These are phyloP conservation scores for Globisporangium emineosum DNA, from an alignment of 352 stramenopile species.

Conservation along the genomic window DNA sequence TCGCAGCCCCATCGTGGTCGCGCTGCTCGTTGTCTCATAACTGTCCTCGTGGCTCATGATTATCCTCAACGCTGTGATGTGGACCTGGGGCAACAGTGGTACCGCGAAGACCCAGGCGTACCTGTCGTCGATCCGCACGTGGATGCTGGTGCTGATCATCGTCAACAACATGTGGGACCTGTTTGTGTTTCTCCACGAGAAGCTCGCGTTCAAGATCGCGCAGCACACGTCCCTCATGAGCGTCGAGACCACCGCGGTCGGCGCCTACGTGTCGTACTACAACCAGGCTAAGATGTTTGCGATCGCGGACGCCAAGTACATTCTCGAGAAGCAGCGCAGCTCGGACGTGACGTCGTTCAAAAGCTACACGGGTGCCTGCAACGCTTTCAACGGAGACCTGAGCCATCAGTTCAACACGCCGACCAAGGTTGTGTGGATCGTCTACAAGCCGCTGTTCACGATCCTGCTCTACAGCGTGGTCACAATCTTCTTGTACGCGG, in stretches of 20 bases:
- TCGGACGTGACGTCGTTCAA: slow-evolving; percentile 21
- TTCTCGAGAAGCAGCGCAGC: slow-evolving; percentile 16
- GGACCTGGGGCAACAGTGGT: slow-evolving; percentile 17
- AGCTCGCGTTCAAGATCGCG: slow-evolving; percentile 21
- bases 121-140: slow-evolving; percentile 35
- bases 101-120: slow-evolving; percentile 22
- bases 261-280: slow-evolving; percentile 6
- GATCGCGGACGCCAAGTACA: slow-evolving; percentile 6
- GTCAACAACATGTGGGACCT: slow-evolving; percentile 37
- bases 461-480: slow-evolving; percentile 17
- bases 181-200: slow-evolving; percentile 26
- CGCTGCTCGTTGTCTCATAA: slow-evolving; percentile 1
- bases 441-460: slow-evolving; percentile 22
- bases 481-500: slow-evolving; percentile 15
- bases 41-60: slow-evolving; percentile 33
- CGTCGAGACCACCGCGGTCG: slow-evolving; percentile 29
- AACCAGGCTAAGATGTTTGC: slow-evolving; percentile 12
- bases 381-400: slow-evolving; percentile 22
- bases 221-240: slow-evolving; percentile 30
- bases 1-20: slow-evolving; percentile 16
- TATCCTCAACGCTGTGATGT: slow-evolving; percentile 30
- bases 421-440: slow-evolving; percentile 2
- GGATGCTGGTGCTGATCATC: slow-evolving; percentile 30
- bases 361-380: slow-evolving; percentile 16
- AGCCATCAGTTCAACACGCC: slow-evolving; percentile 13